Evolutionary conservation across 2,329 filamentous ascomycete genomes (phyloP).

Genomic region (Pestalotiopsis sp.): DNA sequence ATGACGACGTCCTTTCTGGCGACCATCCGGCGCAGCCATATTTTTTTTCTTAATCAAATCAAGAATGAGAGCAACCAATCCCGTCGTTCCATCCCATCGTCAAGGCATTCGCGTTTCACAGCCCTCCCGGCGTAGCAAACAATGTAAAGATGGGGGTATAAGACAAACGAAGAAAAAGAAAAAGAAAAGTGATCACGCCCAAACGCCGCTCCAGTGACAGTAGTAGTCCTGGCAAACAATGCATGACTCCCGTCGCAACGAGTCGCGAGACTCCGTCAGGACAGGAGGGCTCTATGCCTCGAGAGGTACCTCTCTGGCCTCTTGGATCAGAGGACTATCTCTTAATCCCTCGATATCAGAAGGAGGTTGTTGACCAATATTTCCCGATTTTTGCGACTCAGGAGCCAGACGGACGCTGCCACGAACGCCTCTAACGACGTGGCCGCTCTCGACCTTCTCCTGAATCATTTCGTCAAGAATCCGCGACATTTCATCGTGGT

Average conservation of each 20-base stretch:
- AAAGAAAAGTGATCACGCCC: slow-evolving; percentile 28
- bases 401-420: slow-evolving; percentile 66
- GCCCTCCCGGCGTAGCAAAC: slow-evolving; percentile 32
- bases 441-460: slow-evolving; percentile 77
- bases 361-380: slow-evolving; percentile 39
- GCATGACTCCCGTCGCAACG: neutral
- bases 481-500: slow-evolving; percentile 88
- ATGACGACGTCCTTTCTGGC: neutral
- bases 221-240: neutral
- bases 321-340: slow-evolving; percentile 31
- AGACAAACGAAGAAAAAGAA: slow-evolving; percentile 35
- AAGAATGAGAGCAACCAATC: slow-evolving; percentile 22
- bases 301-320: slow-evolving; percentile 26
- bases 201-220: slow-evolving; percentile 24
- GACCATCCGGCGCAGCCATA: neutral
- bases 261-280: neutral
- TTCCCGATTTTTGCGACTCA: slow-evolving; percentile 43
- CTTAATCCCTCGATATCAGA: slow-evolving; percentile 42
- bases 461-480: slow-evolving; percentile 98
- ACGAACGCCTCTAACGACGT: slow-evolving; percentile 66
- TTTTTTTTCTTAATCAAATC: slow-evolving; percentile 6
- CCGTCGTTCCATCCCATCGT: slow-evolving; percentile 28
- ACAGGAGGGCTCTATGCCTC: slow-evolving; percentile 25
- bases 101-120: slow-evolving; percentile 31
- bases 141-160: slow-evolving; percentile 43